phyloP scores from a whole-genome alignment of 192 early-diverging fungal species.

The Mortierella alpina region DNA sequence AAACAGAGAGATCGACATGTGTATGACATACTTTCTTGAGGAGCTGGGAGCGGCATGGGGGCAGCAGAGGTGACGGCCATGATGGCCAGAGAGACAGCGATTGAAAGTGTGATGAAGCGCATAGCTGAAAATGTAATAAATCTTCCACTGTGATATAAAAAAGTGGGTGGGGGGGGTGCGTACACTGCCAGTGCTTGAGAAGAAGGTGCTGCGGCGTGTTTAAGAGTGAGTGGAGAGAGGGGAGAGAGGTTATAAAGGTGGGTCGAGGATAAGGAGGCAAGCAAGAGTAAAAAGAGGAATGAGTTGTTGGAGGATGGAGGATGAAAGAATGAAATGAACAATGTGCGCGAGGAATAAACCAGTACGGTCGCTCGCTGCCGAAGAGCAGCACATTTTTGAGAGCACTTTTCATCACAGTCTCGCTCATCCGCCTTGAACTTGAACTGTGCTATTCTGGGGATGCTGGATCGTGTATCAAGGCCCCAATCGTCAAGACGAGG shows the following conservation, averaged over 20 bases:
- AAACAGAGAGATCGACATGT: neutral
- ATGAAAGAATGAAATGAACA: slow-evolving; percentile 1
- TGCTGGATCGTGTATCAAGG: too few relatives aligned
- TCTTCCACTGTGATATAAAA: neutral
- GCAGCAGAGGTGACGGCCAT: slow-evolving; percentile 27
- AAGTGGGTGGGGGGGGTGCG: neutral
- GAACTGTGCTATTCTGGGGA: too few relatives aligned
- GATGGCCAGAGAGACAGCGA: slow-evolving; percentile 32
- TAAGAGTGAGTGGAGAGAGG: neutral
- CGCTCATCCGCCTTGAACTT: neutral
- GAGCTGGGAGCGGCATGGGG: slow-evolving; percentile 13
- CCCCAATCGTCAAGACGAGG: too few relatives aligned
- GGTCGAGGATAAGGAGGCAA: neutral
- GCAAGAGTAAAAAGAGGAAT: slow-evolving; percentile 8
- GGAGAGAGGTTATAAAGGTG: neutral
- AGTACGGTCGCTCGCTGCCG: too few relatives aligned
- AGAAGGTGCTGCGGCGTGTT: too few relatives aligned
- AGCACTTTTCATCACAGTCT: neutral
- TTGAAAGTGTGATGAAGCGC: slow-evolving; percentile 33
- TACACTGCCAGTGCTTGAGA: too few relatives aligned
- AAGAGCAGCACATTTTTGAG: neutral
- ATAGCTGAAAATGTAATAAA: slow-evolving; percentile 3
- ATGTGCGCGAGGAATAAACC: neutral
- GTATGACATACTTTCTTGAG: slow-evolving; percentile 15
- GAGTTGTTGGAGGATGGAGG: neutral